phyloP scores from a whole-genome alignment of 2,329 filamentous ascomycete genomes.

The Colletotrichum horii region DNA sequence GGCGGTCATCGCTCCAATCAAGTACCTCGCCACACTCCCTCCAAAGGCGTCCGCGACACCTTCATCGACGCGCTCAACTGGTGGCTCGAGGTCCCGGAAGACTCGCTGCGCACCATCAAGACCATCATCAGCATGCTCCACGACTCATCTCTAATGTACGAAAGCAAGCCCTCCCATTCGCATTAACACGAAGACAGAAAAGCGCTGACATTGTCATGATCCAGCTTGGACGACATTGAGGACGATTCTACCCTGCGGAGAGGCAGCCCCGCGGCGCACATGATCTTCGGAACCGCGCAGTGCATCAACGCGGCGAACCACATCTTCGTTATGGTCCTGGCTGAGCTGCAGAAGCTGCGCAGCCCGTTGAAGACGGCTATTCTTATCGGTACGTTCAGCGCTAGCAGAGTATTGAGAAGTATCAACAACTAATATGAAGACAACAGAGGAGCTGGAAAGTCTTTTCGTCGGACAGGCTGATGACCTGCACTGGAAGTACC shows the following conservation, averaged over 20 bases:
- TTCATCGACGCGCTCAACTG: background rate
- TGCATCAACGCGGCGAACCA: slow-evolving; percentile 92
- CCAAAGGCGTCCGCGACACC: background rate
- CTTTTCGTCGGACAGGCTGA: slow-evolving; percentile 87
- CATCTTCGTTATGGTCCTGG: slow-evolving; percentile 80
- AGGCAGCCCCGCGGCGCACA: slow-evolving; percentile 81
- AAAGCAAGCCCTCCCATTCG: fast-evolving
- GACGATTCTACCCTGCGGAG: slow-evolving; percentile 78
- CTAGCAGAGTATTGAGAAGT: fast-evolving
- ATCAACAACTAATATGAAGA: slow-evolving; percentile 49
- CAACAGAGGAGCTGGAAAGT: slow-evolving; percentile 58
- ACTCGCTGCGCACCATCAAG: background rate
- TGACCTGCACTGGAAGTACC: slow-evolving; percentile 90
- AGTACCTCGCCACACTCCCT: background rate
- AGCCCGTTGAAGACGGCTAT: background rate
- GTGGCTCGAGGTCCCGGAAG: background rate
- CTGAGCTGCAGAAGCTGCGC: slow-evolving; percentile 39
- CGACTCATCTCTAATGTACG: background rate
- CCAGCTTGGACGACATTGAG: slow-evolving; percentile 78
- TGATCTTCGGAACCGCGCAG: slow-evolving; percentile 83
- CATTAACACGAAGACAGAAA: background rate
- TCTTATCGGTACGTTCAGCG: fast-evolving
- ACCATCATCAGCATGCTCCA: background rate
- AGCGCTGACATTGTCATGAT: fast-evolving
- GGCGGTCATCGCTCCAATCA: background rate